A percentile compares a stretch with the other conserved stretches of the same genome.
phyloP scores from a whole-genome alignment of 441 rosid genomes.

The Gossypium trilobum region DNA sequence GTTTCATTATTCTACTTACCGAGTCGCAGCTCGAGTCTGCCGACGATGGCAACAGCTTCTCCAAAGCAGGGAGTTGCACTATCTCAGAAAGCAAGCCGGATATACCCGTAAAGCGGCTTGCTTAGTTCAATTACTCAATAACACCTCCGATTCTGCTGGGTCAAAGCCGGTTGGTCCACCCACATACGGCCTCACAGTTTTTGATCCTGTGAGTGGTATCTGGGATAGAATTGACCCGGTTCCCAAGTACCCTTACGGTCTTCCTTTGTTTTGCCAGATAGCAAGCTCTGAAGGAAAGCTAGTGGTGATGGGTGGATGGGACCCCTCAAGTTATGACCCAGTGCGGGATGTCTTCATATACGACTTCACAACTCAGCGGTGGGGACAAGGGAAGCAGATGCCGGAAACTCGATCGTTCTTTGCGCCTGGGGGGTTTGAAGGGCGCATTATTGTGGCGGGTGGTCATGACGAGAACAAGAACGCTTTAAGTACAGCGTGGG shows the following conservation, averaged over 20 bases:
- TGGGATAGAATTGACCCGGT: constrained; percentile 36
- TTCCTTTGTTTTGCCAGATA: constrained; percentile 43
- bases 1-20: constrained; percentile 30
- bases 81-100: constrained; percentile 24
- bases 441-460: constrained; percentile 37
- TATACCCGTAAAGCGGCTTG: constrained; percentile 31
- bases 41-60: constrained; percentile 31
- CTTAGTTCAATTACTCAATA: constrained; percentile 29
- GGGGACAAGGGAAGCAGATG: constrained; percentile 40
- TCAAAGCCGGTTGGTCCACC: constrained; percentile 22
- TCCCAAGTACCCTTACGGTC: constrained; percentile 34
- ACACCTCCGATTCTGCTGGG: background rate
- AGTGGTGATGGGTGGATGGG: constrained; percentile 47
- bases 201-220: constrained; percentile 26
- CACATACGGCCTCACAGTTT: constrained; percentile 29
- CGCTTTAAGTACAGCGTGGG: constrained; percentile 41
- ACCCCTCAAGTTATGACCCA: constrained; percentile 35
- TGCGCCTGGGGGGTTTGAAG: constrained; percentile 27
- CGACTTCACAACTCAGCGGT: constrained; percentile 37
- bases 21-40: constrained; percentile 34
- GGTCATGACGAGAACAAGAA: constrained; percentile 50
- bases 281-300: constrained; percentile 39
- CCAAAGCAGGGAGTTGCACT: constrained; percentile 28
- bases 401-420: constrained; percentile 42
- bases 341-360: constrained; percentile 35